Percentiles rank a stretch among this genome's conserved stretches.
phyloP scores from a whole-genome alignment of 1,139 yeast genomes.

The Debaryomyces singareniensis region DNA sequence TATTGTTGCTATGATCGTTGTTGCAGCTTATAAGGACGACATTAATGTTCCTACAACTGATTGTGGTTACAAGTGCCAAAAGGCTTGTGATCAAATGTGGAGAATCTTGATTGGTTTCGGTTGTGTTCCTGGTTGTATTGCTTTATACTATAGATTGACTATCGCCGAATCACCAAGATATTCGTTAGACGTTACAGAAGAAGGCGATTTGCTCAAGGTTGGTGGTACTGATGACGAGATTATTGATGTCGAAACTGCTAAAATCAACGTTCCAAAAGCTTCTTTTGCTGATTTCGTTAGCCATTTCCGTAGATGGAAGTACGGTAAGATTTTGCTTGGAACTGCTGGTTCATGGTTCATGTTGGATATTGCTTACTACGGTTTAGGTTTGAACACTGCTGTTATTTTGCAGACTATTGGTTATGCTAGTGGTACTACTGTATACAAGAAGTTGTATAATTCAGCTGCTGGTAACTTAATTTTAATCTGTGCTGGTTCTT shows the following conservation, averaged over 20 bases:
- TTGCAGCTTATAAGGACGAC: constrained; percentile 63
- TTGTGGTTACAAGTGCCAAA: constrained; percentile 60
- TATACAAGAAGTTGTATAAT: constrained; percentile 62
- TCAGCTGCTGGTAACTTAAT: constrained; percentile 85
- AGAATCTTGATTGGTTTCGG: constrained; percentile 84
- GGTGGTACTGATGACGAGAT: constrained; percentile 41
- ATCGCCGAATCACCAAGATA: constrained; percentile 94
- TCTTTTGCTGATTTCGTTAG: constrained; percentile 52
- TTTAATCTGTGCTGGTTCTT: constrained; percentile 83
- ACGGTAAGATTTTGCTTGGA: constrained; percentile 79
- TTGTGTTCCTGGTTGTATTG: constrained; percentile 78
- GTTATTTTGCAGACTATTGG: constrained; percentile 81
- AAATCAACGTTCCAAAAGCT: constrained; percentile 50
- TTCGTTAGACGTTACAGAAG: constrained; percentile 64
- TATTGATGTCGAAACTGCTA: constrained; percentile 41
- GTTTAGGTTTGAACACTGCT: constrained; percentile 76
- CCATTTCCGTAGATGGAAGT: constrained; percentile 86
- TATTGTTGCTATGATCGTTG: constrained; percentile 65
- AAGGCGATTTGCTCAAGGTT: constrained; percentile 52
- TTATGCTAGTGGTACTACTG: constrained; percentile 51
- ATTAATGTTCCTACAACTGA: constrained; percentile 46
- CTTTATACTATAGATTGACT: constrained; percentile 83
- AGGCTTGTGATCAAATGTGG: constrained; percentile 91
- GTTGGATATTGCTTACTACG: constrained; percentile 93
- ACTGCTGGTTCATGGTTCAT: constrained; percentile 97